A percentile compares a stretch with the other conserved stretches of the same genome.
phyloP scores from a whole-genome alignment of 2,329 filamentous ascomycete species.

The Botrytis sinoallii region DNA sequence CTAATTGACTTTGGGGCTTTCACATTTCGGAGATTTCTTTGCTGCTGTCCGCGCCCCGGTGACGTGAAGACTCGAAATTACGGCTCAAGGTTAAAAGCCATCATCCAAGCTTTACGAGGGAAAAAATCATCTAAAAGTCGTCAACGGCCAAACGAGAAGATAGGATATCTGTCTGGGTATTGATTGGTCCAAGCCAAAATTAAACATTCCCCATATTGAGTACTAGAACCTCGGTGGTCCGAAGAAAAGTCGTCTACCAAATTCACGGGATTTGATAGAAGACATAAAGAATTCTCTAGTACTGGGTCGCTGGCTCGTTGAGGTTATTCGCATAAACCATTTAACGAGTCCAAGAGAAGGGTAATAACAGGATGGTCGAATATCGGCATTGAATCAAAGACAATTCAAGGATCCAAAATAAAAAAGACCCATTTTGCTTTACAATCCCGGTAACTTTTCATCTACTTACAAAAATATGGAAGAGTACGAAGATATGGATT shows the following conservation, averaged over 20 bases:
- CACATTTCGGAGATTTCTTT: background rate
- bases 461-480: slow-evolving; percentile 1
- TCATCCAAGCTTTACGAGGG: background rate
- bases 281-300: background rate
- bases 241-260: background rate
- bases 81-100: background rate
- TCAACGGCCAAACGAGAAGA: background rate
- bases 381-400: background rate
- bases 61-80: slow-evolving; percentile 1
- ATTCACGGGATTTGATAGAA: background rate
- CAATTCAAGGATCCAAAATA: background rate
- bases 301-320: background rate
- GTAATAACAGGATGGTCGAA: background rate
- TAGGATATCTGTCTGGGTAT: background rate
- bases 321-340: background rate
- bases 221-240: background rate
- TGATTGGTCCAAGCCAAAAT: slow-evolving; percentile 11
- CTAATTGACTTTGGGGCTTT: background rate
- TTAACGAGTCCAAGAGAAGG: background rate
- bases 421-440: background rate
- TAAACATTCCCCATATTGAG: background rate
- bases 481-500: slow-evolving; percentile 13
- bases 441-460: background rate
- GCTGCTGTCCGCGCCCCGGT: background rate
- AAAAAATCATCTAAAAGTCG: background rate